These are phyloP conservation scores for Cytospora schulzeri DNA, from an alignment of 2,329 filamentous ascomycete species.

Conservation along the genomic window DNA sequence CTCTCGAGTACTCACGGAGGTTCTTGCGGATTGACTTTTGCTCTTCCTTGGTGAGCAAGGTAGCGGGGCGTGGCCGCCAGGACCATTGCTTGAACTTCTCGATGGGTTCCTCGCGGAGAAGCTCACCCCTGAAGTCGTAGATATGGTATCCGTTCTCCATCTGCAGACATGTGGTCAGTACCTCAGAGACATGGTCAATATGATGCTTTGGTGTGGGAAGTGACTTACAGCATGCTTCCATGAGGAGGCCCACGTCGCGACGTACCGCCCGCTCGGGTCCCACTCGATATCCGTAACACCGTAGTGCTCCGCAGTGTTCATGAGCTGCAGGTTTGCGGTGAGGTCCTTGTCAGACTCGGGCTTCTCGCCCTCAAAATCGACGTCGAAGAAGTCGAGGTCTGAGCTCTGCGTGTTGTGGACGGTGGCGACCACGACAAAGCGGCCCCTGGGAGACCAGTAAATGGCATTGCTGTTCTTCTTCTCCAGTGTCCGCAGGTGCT, in stretches of 20 bases:
- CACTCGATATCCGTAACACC: conserved; percentile 97
- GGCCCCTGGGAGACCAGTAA: conserved; percentile 96
- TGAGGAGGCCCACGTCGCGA: conserved; percentile 87
- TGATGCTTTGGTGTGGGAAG: neutral
- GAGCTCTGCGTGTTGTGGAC: conserved; percentile 91
- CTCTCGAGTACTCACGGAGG: conserved; percentile 90
- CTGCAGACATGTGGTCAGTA: conserved; percentile 46
- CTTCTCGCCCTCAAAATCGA: conserved; percentile 98
- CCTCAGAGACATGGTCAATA: conserved; percentile 26
- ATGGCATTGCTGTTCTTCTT: conserved; percentile 99
- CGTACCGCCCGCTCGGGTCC: conserved; percentile 94
- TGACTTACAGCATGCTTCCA: conserved; percentile 91
- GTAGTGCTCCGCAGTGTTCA: conserved; percentile 94
- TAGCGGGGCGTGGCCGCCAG: conserved; percentile 89
- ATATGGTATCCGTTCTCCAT: conserved; percentile 99
- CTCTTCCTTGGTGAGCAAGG: conserved; percentile 93
- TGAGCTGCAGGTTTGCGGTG: conserved; percentile 89
- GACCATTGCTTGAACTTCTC: conserved; percentile 98
- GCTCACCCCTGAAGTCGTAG: conserved; percentile 92
- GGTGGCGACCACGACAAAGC: conserved; percentile 92
- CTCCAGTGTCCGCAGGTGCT: conserved; percentile 89
- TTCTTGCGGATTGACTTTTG: conserved; percentile 98
- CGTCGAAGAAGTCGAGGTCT: conserved; percentile 95
- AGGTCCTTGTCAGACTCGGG: conserved; percentile 91
- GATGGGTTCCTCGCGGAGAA: conserved; percentile 84